phyloP scores from a whole-genome alignment of 805 yeast species.

The Cyberlindnera suaveolens region DNA sequence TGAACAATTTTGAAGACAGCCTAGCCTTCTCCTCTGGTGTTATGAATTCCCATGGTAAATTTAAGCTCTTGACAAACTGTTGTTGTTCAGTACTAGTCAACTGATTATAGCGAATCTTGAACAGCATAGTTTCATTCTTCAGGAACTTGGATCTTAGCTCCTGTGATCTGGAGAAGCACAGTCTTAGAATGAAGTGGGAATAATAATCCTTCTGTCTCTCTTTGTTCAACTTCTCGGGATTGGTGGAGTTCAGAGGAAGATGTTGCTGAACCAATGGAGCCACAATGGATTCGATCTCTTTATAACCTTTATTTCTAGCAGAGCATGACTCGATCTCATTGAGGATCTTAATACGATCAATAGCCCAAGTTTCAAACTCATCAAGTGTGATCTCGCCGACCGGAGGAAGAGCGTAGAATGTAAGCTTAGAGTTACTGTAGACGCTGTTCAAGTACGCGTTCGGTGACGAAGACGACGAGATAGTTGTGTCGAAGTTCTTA shows the following conservation, averaged over 20 bases:
- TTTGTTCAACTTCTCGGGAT: conserved; percentile 30
- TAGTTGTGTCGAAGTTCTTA: conserved; percentile 47
- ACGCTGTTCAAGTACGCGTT: conserved; percentile 29
- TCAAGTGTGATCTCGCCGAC: conserved; percentile 81
- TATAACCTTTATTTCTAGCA: conserved; percentile 54
- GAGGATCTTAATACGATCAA: conserved; percentile 78
- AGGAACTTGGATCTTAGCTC: conserved; percentile 79
- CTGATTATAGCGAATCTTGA: conserved; percentile 63
- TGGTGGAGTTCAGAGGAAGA: conserved; percentile 51
- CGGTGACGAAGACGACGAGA: conserved; percentile 27
- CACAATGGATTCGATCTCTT: conserved; percentile 60
- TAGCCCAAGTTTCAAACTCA: conserved; percentile 93
- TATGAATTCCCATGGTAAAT: conserved; percentile 70
- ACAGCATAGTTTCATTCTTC: conserved; percentile 67
- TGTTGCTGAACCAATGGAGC: conserved; percentile 58
- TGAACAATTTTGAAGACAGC: conserved; percentile 42
- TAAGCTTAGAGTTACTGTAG: conserved; percentile 53
- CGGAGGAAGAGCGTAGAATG: conserved; percentile 76
- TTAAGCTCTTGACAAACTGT: conserved; percentile 58
- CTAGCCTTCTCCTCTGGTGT: conserved; percentile 51
- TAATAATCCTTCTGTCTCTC: conserved; percentile 81
- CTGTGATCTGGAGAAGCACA: conserved; percentile 84
- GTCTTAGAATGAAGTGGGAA: conserved; percentile 80
- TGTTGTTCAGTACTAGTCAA: conserved; percentile 62
- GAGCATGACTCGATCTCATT: conserved; percentile 76